Base-by-base conservation (phyloP, 1,284 basidiomycete genomes). In the Ustanciosporium gigantosporum region DNA sequence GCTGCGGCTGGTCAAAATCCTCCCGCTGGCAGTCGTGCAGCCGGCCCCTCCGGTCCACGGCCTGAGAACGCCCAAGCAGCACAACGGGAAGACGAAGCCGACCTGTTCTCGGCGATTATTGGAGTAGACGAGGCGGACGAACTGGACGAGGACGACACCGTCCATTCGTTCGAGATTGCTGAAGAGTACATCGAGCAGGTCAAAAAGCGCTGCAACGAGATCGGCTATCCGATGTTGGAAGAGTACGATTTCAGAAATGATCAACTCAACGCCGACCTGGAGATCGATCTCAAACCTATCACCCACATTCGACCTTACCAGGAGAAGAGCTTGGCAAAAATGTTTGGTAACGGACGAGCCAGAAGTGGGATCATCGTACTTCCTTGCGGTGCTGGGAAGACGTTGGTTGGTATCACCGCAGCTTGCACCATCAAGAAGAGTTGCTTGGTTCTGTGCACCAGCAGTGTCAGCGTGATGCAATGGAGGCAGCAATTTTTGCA, bases 401-500 rank as follows among this genome's bases (percentile, higher is more conserved):
- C 95, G 9, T 84, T 99, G 4, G 95, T 98, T 5, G 95, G 95
- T 15, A 97, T 99, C 73, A 98, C 95, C 0, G 95, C 95, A 3
- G 95, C 95, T 11, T 97, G 93, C 75, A 98, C 95, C 16, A 95
- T 98, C 81, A 96, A 96, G 81, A 99, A 99, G 82, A 95, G 91
- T 24, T 94, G 91, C 73, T 83, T 99, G n/a, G 92, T 98, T 22
- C 82, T 98, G 36, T 97, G 94, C 80, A 77, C 74, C n/a, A 74
- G 73, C 52, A 73, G 69, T 47, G 75, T 77, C 32, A 72, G 68
- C 34, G 75, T 77, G 24, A 76, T 76, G 74, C 75, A 77, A 46
- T 77, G 75, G 75, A 43, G 66, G 24, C 74, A 74, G 51, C 70
- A 77, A 41, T 77, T 77, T 45, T 36, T 76, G 37, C 70, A 76